Base-by-base conservation (phyloP, 2,329 filamentous ascomycete genomes). In the Laburnicola sp. region DNA sequence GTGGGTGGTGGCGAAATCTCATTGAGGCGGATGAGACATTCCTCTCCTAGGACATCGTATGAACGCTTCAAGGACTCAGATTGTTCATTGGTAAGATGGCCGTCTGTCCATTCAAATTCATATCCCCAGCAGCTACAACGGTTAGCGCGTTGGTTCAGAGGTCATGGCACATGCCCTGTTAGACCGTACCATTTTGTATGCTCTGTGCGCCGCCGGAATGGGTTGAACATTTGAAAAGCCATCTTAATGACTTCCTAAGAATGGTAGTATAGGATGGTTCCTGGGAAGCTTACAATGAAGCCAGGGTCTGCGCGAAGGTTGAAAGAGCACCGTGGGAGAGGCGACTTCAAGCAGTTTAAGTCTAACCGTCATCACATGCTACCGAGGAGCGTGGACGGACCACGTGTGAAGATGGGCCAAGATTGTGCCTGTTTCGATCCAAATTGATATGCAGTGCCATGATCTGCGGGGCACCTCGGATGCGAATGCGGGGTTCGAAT, bases 21-120 rank as follows among this genome's bases (percentile, higher is more conserved):
- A 62, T 89, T 85, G 16, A 92, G 69, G 5, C 79, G 76, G 51
- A 85, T 78, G 11, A 90, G 74, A 51, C 84, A 86, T 51, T 88
- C 80, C 57, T 88, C 83, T 28, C 80, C 87, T 1, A 91, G 74
- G 6, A 76, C 77, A 69, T 93, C 89, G 65, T 89, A 92, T 1
- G 82, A 81, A 51, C 82, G 80, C 43, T 85, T 86, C 57, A 88
- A 66, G 2, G 81, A 82, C 47, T 80, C 71, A 34, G 86, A 74
- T 62, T 89, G 75, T 48, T 86, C 80, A 5, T 76, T 71, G 1
- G 81, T 82, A 16, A 83, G 73, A 68, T 93, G 89, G 3, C 84
- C 71, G 4, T 80, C 68, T 1, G 87, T 88, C 79, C 87, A 86
- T 60, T 85, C 80, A 66, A 92, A 91, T 5, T 78, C 80, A 63